phyloP scores from a whole-genome alignment of 129 eudicot genomes.

The Pittosporum tobira region DNA sequence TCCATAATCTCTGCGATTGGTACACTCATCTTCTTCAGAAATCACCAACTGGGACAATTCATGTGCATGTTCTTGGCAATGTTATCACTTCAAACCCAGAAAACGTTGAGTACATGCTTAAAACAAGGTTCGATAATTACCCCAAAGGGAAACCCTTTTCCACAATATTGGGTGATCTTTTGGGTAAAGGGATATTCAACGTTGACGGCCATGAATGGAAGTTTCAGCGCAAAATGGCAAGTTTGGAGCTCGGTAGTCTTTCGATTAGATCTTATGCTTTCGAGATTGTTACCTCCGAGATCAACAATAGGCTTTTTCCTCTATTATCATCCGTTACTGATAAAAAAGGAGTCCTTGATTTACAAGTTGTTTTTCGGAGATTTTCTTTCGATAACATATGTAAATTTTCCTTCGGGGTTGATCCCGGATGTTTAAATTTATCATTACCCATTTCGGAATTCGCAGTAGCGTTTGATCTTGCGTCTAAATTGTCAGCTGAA shows the following conservation, averaged over 20 bases:
- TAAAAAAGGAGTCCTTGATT: slow-evolving; percentile 20
- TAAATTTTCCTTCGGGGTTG: slow-evolving; percentile 54
- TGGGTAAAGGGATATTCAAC: slow-evolving; percentile 65
- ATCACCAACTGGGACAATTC: slow-evolving; percentile 60
- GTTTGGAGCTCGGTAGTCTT: slow-evolving; percentile 49
- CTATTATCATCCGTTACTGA: slow-evolving; percentile 17
- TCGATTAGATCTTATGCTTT: slow-evolving; percentile 45
- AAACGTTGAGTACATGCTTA: too few species aligned
- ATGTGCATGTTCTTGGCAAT: slow-evolving; percentile 51
- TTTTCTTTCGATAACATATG: slow-evolving; percentile 63
- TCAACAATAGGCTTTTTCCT: slow-evolving; percentile 41
- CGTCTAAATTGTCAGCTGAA: slow-evolving; percentile 44
- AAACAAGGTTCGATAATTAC: slow-evolving; percentile 50
- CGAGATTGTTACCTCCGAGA: slow-evolving; percentile 31
- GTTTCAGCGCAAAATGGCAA: slow-evolving; percentile 61
- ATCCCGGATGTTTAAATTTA: slow-evolving; percentile 46
- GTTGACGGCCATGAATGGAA: slow-evolving; percentile 68
- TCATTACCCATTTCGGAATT: slow-evolving; percentile 35
- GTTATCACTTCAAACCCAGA: slow-evolving; percentile 65
- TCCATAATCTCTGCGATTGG: slow-evolving; percentile 56
- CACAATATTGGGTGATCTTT: slow-evolving; percentile 52
- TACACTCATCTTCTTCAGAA: slow-evolving; percentile 49
- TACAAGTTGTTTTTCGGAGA: slow-evolving; percentile 51
- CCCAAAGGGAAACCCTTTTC: slow-evolving; percentile 73
- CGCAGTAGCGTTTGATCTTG: slow-evolving; percentile 47